These are phyloP conservation scores for Leavenworthia alabamica DNA, from an alignment of 345 rosid genomes.

Conservation along the genomic window DNA sequence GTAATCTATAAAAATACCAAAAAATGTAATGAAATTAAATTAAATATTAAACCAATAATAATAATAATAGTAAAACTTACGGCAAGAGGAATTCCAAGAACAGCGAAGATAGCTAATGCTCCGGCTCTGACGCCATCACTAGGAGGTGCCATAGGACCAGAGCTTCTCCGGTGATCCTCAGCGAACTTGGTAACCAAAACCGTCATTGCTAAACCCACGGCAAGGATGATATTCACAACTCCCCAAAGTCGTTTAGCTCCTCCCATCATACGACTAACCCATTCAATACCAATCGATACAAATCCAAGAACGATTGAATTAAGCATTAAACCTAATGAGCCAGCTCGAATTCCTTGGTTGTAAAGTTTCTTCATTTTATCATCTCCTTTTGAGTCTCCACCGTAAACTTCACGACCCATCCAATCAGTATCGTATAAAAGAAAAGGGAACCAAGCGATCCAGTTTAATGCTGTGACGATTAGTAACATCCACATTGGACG, in stretches of 20 bases:
- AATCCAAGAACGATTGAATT: conserved; percentile 58
- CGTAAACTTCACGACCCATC: conserved; percentile 84
- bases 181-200: conserved; percentile 55
- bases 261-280: conserved; percentile 30
- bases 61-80: conserved; percentile 27
- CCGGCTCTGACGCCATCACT: conserved; percentile 34
- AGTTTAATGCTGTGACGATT: conserved; percentile 57
- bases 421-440: conserved; percentile 73
- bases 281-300: conserved; percentile 43
- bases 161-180: conserved; percentile 28
- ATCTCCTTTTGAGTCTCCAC: conserved; percentile 43
- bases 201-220: conserved; percentile 43
- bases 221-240: conserved; percentile 47
- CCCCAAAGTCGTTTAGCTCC: conserved; percentile 63
- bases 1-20: conserved; percentile 1
- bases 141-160: conserved; percentile 17
- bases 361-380: conserved; percentile 27
- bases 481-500: conserved; percentile 64
- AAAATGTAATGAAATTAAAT: neutral
- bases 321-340: conserved; percentile 64
- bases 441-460: conserved; percentile 85
- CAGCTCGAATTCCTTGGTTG: conserved; percentile 55
- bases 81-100: conserved; percentile 71
- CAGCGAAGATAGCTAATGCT: conserved; percentile 48
- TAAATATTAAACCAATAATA: neutral